These are phyloP conservation scores for Tricholoma flavovirens DNA, from an alignment of 768 basidiomycete species.

Conservation along the genomic window DNA sequence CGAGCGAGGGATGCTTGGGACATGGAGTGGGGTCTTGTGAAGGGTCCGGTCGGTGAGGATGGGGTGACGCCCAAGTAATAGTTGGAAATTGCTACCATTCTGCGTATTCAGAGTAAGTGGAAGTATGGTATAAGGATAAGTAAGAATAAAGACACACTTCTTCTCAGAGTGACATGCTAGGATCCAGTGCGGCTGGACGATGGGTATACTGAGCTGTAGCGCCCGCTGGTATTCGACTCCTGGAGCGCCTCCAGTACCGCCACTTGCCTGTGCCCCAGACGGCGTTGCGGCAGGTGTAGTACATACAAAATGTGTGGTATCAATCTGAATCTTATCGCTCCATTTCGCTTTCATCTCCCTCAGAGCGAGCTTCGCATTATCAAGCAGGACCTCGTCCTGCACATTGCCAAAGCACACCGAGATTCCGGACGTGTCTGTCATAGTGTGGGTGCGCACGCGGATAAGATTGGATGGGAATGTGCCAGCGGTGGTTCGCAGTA, in stretches of 20 bases:
- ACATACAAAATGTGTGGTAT: constrained; percentile 97
- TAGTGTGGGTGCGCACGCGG: constrained; percentile 85
- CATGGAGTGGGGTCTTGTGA: constrained; percentile 67
- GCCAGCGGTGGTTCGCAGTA: constrained; percentile 89
- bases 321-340: constrained; percentile 92
- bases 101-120: constrained; percentile 20
- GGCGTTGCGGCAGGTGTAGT: constrained; percentile 78
- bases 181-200: constrained; percentile 94
- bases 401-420: constrained; percentile 93
- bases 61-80: constrained; percentile 77
- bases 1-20: constrained; percentile 57
- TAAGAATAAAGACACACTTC: constrained; percentile 45
- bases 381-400: constrained; percentile 66
- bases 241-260: constrained; percentile 51
- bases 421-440: constrained; percentile 92
- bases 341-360: constrained; percentile 84
- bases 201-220: constrained; percentile 86
- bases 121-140: not conserved
- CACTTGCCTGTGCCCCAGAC: constrained; percentile 47
- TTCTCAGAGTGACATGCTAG: constrained; percentile 82
- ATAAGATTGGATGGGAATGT: constrained; percentile 83
- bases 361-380: constrained; percentile 77
- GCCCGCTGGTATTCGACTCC: constrained; percentile 94
- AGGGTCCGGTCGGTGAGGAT: constrained; percentile 36
- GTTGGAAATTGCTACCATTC: constrained; percentile 81